Evolutionary conservation across 192 early-diverging fungal genomes (phyloP), one percentile per base, ranked within the genome.

Genomic region (Entomortierella beljakovae): DNA sequence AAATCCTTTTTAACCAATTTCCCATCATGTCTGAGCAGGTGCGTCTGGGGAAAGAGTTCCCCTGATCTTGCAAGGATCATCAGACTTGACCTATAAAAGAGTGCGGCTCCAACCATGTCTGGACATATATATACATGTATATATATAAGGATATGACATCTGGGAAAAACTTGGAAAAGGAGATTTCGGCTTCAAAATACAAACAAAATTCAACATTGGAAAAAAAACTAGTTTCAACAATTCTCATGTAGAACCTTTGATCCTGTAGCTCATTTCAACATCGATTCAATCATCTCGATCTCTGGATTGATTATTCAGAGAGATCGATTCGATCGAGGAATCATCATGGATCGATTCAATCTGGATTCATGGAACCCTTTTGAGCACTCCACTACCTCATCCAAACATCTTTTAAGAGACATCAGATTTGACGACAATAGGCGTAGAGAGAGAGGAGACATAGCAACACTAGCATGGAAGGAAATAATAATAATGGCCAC

Each of bases 11-110:
- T 77, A 61, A 66, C 73, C 73, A 77, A 77, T 59, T 77, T 77
- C 73, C 73, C 73, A 77, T 77, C 73, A 77, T 77, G 73, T 77
- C 73, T 77, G 73, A 77, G 73, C 73, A 77, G 73, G 73, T 77
- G 73, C 66, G 73, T 77, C 54, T 57, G 70, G 53, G 35, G 25
- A 46, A 2, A 7, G 6, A 29, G 51, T 29, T 53, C 51, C 18
- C 6, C 9, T 26, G 51, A 25, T 5, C 51, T 53, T 48, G 2
- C 3, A 9, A 33, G 34, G 11, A 32, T 31, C 11, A 28, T 26
- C 28, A 38, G n/a, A 8, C 38, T 22, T 53, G 43, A 50, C 25
- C 22, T 28, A 40, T 32, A 23, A 57, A 65, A 66, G 35, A 51
- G 25, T 18, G 37, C 26, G 11, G 20, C 18, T 1, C 31, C 23